phyloP scores from a whole-genome alignment of 768 basidiomycete species.

The Amanita subjunquillea region DNA sequence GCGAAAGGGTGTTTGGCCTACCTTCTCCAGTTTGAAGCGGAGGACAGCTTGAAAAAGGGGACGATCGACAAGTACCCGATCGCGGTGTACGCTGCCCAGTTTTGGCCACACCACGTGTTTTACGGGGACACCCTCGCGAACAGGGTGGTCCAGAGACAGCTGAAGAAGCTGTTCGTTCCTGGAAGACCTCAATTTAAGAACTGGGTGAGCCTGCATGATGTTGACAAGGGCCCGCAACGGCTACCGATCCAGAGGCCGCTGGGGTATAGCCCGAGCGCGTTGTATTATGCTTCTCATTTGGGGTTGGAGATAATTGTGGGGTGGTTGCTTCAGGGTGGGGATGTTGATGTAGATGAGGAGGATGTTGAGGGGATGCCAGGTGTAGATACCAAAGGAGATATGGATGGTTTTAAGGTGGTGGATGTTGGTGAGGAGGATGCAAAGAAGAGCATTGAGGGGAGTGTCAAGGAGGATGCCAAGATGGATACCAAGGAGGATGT shows the following conservation, averaged over 20 bases:
- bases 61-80: not conserved
- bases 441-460: too few species aligned
- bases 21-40: not conserved
- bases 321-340: not conserved
- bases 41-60: not conserved
- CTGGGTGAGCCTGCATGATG: not conserved
- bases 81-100: not conserved
- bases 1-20: constrained; percentile 1
- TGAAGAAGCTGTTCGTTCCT: not conserved
- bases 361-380: too few species aligned
- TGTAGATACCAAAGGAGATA: too few species aligned
- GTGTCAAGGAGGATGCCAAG: too few species aligned
- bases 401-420: too few species aligned
- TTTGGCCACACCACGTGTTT: not conserved
- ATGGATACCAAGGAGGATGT: too few species aligned
- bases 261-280: not conserved
- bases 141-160: not conserved
- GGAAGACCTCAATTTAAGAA: not conserved
- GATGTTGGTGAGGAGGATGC: too few species aligned
- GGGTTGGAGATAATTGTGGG: not conserved
- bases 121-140: not conserved
- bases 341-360: too few species aligned
- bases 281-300: constrained; percentile 1
- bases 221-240: not conserved
- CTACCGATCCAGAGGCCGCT: not conserved